Base-by-base conservation (phyloP, 306 rosid species). In the Chamaecrista fasciculata region DNA sequence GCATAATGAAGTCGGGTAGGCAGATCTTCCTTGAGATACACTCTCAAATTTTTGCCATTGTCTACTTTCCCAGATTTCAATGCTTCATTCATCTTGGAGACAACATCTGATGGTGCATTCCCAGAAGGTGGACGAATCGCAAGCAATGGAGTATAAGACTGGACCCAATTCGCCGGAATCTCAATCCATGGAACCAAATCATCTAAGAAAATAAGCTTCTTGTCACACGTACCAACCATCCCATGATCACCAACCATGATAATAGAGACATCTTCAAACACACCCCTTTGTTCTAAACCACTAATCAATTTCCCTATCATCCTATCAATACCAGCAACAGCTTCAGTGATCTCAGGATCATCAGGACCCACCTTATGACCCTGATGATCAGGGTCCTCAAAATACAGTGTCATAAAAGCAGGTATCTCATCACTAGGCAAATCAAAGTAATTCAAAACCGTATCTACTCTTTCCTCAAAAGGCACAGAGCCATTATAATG, bases 211-310 rank as follows among this genome's bases (percentile, higher is more conserved):
- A 91, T 78, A 57, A 95, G 71, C 75, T 95, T 95, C 39, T 89
- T 85, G 74, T 95, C 99, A 51, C 99, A 95, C 0, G 97, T 91
- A 57, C 97, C 96, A 78, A 95, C 99, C 99, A 95, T 95, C 34
- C 99, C 99, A 85, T 95, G 99, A 81, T 95, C 99, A 51, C 99
- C 99, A 4, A 95, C 86, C 86, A 95, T 74, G 58, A 95, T 89
- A 28, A 95, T 43, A 56, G 18, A 72, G 55, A 95, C 99, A 86
- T 95, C 99, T 55, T 95, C 95, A 67, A 91, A 94, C 31, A 91
- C 64, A 19, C 96, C 96, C 80, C 91, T 78, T 44, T 84, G 60
- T 75, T 95, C 97, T 56, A 94, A 83, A 21, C 99, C 99, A 1
- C 43, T 37, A 78, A 94, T 94, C 78, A 94, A 76, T 74, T 83